Conservation (phyloP, 2,329 filamentous ascomycete genomes). For the Colletotrichum cereale region DNA sequence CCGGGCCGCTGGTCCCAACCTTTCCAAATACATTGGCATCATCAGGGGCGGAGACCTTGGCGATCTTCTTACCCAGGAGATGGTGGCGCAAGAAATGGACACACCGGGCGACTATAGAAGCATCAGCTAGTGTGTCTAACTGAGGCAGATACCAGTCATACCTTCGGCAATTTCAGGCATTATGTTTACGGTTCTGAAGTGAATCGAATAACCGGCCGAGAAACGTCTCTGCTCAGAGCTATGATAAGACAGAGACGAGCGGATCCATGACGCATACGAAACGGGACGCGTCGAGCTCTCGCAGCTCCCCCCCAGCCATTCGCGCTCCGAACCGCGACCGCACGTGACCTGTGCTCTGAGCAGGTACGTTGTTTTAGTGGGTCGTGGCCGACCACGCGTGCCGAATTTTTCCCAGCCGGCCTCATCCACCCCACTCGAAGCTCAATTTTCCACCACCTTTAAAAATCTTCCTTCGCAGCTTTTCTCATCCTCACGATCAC, state of each 20-base stretch:
- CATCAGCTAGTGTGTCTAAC: not conserved
- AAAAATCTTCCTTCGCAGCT: conserved; percentile 43
- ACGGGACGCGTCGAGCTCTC: not conserved
- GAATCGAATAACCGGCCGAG: not conserved
- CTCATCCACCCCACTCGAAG: conserved; percentile 39
- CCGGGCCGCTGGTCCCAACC: conserved; percentile 81
- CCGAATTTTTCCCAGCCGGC: conserved; percentile 39
- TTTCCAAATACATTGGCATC: conserved; percentile 93
- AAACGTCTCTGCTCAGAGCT: not conserved
- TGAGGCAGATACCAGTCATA: conserved; percentile 42
- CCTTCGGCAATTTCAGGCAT: conserved; percentile 77
- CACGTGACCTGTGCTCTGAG: conserved; percentile 46
- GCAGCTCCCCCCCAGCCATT: not conserved
- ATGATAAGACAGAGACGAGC: not conserved
- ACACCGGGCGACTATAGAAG: conserved; percentile 78
- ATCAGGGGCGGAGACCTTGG: conserved; percentile 77
- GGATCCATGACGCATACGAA: conserved; percentile 18
- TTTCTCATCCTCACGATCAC: conserved; percentile 28
- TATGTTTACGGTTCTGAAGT: conserved; percentile 33
- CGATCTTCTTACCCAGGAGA: conserved; percentile 86
- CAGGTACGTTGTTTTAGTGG: conserved; percentile 33
- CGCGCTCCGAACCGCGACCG: conserved; percentile 39
- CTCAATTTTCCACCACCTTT: conserved; percentile 39
- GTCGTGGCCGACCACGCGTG: conserved; percentile 37
- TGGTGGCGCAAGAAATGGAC: conserved; percentile 87